Evolutionary conservation across 345 rosid species (phyloP).

Genomic region (Pistacia vera): DNA sequence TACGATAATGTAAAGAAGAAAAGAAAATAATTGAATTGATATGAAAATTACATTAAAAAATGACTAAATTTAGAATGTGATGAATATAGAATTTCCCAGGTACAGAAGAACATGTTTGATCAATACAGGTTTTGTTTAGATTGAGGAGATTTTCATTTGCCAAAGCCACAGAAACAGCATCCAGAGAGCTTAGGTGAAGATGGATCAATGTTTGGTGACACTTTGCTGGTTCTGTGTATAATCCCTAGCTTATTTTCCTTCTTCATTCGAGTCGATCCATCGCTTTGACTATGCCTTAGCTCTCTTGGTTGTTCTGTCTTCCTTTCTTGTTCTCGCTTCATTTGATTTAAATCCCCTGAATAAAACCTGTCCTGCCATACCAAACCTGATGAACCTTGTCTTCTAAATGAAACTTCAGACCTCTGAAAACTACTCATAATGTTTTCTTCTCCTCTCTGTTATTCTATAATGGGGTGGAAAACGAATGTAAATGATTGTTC

Average conservation of each 20-base stretch:
- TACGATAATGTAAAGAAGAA: too few species aligned
- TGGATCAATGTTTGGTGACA: slow-evolving; percentile 11
- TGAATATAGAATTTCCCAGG: neutral
- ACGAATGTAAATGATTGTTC: neutral
- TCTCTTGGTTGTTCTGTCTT: neutral
- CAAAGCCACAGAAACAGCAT: slow-evolving; percentile 4
- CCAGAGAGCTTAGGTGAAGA: slow-evolving; percentile 14
- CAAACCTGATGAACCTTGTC: slow-evolving; percentile 20
- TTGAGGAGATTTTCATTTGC: slow-evolving; percentile 2
- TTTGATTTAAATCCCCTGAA: slow-evolving; percentile 15
- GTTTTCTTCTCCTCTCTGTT: neutral
- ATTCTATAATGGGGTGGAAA: neutral
- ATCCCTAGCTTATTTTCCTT: neutral
- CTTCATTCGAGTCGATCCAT: neutral
- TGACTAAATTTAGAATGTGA: neutral
- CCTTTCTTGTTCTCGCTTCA: slow-evolving; percentile 6
- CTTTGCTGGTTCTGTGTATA: slow-evolving; percentile 1
- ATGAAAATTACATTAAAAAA: too few species aligned
- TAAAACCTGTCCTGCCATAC: slow-evolving; percentile 9
- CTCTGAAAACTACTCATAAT: slow-evolving; percentile 14
- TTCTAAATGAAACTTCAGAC: slow-evolving; percentile 18
- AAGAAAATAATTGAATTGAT: too few species aligned
- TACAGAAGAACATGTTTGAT: neutral
- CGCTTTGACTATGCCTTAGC: slow-evolving; percentile 17
- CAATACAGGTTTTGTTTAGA: neutral